Conservation (phyloP, 2,329 filamentous ascomycete species). For the Fusarium nodosum region DNA sequence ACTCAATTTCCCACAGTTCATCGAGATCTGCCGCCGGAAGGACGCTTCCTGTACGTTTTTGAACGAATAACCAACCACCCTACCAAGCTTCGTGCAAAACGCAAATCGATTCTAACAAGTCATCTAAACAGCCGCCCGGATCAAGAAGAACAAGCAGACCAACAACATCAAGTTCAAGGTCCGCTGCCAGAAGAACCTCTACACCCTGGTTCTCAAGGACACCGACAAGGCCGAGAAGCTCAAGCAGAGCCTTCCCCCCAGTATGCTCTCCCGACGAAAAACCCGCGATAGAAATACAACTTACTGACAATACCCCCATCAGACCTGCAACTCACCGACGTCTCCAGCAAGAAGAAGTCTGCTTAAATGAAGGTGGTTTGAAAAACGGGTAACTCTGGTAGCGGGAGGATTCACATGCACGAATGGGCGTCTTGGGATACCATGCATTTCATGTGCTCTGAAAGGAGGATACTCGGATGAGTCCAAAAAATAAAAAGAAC, state of each 20-base stretch:
- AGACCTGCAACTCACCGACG: slow-evolving; percentile 68
- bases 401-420: slow-evolving; percentile 57
- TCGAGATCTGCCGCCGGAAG: slow-evolving; percentile 99
- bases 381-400: slow-evolving; percentile 49
- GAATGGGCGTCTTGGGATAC: slow-evolving; percentile 69
- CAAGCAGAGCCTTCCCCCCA: slow-evolving; percentile 97
- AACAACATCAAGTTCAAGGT: slow-evolving; percentile 99
- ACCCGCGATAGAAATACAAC: slow-evolving; percentile 4
- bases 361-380: slow-evolving; percentile 45
- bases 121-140: slow-evolving; percentile 76
- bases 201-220: slow-evolving; percentile 99
- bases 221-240: slow-evolving; percentile 99
- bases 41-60: slow-evolving; percentile 94
- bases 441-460: slow-evolving; percentile 64
- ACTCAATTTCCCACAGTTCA: slow-evolving; percentile 78
- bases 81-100: slow-evolving; percentile 25
- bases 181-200: slow-evolving; percentile 95
- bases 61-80: slow-evolving; percentile 20
- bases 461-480: slow-evolving; percentile 57
- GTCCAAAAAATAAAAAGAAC: slow-evolving; percentile 53
- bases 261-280: slow-evolving; percentile 69
- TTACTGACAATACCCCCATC: slow-evolving; percentile 29
- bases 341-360: slow-evolving; percentile 66
- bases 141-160: slow-evolving; percentile 94
- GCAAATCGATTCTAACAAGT: slow-evolving; percentile 50